Conservation (phyloP, 2,329 filamentous ascomycete species). For the Uncinocarpus reesii region DNA sequence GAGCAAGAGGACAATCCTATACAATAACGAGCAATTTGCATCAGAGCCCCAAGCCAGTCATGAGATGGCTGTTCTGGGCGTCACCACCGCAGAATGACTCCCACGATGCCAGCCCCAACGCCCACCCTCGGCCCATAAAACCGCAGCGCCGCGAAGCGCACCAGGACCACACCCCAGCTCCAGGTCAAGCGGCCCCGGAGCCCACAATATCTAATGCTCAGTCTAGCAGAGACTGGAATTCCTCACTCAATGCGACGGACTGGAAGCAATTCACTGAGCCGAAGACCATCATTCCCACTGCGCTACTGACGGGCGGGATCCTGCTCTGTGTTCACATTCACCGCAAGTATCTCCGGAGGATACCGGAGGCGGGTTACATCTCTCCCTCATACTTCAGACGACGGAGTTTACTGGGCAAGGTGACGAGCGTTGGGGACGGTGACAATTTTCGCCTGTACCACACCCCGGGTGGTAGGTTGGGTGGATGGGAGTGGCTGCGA, state of each 20-base stretch:
- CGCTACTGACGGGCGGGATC: slow-evolving; percentile 32
- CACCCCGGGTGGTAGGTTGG: slow-evolving; percentile 75
- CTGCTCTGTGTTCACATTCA: slow-evolving; percentile 29
- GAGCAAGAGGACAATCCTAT: neutral
- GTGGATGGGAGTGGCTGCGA: slow-evolving; percentile 89
- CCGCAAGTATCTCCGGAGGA: slow-evolving; percentile 61
- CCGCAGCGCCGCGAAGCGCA: slow-evolving; percentile 11
- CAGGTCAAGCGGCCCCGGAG: slow-evolving; percentile 20
- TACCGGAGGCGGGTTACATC: slow-evolving; percentile 67
- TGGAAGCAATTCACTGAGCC: slow-evolving; percentile 32
- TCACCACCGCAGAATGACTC: slow-evolving; percentile 25
- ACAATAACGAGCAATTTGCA: neutral
- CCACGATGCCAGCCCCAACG: slow-evolving; percentile 9
- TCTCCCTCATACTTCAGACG: slow-evolving; percentile 63
- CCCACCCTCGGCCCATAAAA: neutral
- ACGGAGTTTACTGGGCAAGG: slow-evolving; percentile 68
- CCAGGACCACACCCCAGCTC: slow-evolving; percentile 11
- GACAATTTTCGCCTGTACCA: slow-evolving; percentile 94
- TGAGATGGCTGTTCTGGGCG: slow-evolving; percentile 44
- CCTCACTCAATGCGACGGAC: slow-evolving; percentile 35
- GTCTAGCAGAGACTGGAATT: slow-evolving; percentile 28
- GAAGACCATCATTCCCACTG: slow-evolving; percentile 29
- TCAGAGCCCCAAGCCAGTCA: slow-evolving; percentile 28
- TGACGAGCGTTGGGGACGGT: slow-evolving; percentile 91
- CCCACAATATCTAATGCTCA: slow-evolving; percentile 22